phyloP scores from a whole-genome alignment of 192 early-diverging fungal species.

The Backusella liffmaniae region DNA sequence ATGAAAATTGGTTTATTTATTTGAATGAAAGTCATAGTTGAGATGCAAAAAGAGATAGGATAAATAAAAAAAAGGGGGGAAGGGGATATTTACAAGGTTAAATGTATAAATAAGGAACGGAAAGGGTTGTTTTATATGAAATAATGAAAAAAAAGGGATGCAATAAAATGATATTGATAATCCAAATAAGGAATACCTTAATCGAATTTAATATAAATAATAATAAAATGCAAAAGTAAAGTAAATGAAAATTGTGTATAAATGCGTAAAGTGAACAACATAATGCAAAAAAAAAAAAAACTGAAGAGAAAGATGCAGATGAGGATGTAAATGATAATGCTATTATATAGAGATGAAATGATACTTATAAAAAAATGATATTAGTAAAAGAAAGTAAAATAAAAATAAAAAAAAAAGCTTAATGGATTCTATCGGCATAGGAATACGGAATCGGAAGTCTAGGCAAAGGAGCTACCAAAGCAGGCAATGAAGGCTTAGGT shows the following conservation, averaged over 20 bases:
- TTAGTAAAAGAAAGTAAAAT: not conserved
- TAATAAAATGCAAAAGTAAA: not conserved
- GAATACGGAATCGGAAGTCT: conserved; percentile 12
- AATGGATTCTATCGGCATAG: conserved; percentile 13
- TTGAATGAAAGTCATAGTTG: not conserved
- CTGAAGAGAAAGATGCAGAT: not conserved
- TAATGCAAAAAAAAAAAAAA: not conserved
- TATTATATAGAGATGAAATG: not conserved
- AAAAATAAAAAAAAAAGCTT: not conserved
- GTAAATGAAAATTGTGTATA: not conserved
- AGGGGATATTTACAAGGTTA: not conserved
- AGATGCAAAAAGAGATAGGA: conserved; percentile 2
- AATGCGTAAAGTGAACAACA: not conserved
- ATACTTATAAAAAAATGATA: not conserved
- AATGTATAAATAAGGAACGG: not conserved
- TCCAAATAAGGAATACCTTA: not conserved
- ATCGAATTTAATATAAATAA: not conserved
- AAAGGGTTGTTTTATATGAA: not conserved
- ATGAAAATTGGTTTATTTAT: not conserved
- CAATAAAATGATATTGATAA: not conserved
- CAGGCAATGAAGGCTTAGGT: not conserved
- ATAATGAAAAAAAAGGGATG: not conserved
- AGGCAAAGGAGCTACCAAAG: conserved; percentile 11
- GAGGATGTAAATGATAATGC: not conserved
- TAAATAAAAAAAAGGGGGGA: not conserved